Conservation (phyloP, 2,329 filamentous ascomycete species). For the Venturia aucupariae region DNA sequence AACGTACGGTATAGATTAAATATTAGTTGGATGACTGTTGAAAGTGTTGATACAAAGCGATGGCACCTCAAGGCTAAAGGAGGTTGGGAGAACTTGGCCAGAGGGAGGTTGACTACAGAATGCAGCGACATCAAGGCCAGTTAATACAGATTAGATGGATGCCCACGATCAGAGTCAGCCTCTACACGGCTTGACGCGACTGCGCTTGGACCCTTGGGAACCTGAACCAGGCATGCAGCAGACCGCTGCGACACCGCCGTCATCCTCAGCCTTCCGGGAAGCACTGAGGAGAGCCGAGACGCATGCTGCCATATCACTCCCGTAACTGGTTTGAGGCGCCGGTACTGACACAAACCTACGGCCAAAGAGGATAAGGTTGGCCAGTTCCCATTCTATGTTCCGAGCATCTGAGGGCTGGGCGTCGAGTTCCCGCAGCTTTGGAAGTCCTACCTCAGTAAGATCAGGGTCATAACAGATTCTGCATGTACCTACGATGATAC, state of each 20-base stretch:
- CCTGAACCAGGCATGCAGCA: not conserved
- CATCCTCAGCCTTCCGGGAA: conserved; percentile 7
- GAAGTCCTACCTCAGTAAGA: not conserved
- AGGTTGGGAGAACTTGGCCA: not conserved
- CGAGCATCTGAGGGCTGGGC: not conserved
- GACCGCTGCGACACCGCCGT: conserved; percentile 1
- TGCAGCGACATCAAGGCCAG: not conserved
- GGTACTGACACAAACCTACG: not conserved
- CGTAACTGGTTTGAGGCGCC: not conserved
- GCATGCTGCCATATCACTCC: not conserved
- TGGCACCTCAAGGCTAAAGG: not conserved
- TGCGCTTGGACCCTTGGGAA: not conserved
- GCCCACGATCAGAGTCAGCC: not conserved
- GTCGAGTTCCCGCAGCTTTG: not conserved
- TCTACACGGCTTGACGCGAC: conserved; percentile 2
- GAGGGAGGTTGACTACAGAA: not conserved
- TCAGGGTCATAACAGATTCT: not conserved
- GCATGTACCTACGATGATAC: conserved; percentile 3
- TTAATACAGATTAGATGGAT: conserved; percentile 1
- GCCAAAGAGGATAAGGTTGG: not conserved
- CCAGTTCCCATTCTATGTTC: not conserved
- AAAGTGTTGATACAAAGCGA: not conserved
- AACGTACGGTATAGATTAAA: conserved; percentile 5
- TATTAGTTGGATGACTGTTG: not conserved
- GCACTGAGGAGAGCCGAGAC: conserved; percentile 1